Base-by-base conservation (phyloP, 202 grass and related monocot species). In the Musa balbisiana region DNA sequence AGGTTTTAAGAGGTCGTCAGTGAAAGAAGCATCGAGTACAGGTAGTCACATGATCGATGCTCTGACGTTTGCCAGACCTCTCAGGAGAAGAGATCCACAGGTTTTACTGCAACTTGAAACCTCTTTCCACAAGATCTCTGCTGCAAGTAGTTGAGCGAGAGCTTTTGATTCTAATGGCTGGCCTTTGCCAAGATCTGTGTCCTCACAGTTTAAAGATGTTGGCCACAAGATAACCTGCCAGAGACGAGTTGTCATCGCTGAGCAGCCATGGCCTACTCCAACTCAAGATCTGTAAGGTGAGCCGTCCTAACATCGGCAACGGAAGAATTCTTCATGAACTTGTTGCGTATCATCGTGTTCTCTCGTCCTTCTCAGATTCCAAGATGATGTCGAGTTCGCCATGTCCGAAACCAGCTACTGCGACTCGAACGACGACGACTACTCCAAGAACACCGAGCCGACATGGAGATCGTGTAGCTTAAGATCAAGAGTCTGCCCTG, bases 281-380 rank as follows among this genome's bases (percentile, higher is more conserved):
- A 26, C 54, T 80, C 82, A 64, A 73, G 78, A 92, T 79, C 80
- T 27, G 85, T 89, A 78, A 89, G 87, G 90, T 92, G 17, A 87
- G 87, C 21, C 29, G 19, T 80, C 60, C 12, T 56, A 58, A 52
- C 24, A 4, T 72, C 17, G 24, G 20, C 52, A 67, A n/a, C 16
- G 11, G 9, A 60, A 60, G 25, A 5, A 19, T 62, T 51, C 14
- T 17, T 71, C 15, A 11, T 25, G 23, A 17, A 27, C 20, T 51
- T 3, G 15, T 26, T 4, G 9, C 11, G 26, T 22, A 16, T 16
- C 62, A 72, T 24, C 58, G 76, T 53, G 5, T 69, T 27, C 25
- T 27, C 25, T 2, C 0, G 8, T 69, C 51, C 53, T 17, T 75
- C 85, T 75, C 77, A 98, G 94, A 73, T 94, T 98, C 77, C 83